These are phyloP conservation scores for Fomitiporia mediterranea DNA, from an alignment of 1,284 basidiomycete species.

Conservation along the genomic window DNA sequence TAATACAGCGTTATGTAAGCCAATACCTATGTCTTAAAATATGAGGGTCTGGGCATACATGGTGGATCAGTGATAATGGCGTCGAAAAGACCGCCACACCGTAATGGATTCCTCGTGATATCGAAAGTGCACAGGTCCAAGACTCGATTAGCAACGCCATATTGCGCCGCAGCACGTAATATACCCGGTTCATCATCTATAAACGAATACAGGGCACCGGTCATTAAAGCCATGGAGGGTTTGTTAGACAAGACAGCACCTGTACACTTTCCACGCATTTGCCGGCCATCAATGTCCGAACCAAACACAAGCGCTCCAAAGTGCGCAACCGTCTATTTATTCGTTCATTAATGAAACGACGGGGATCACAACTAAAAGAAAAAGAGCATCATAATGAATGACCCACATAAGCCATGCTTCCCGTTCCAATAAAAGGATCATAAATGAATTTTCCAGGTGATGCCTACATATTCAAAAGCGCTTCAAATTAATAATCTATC, in stretches of 20 bases:
- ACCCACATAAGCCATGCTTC: slow-evolving; percentile 88
- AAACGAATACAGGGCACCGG: slow-evolving; percentile 6
- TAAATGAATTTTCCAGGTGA: slow-evolving; percentile 87
- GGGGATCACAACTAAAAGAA: no score
- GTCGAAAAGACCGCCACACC: slow-evolving; percentile 86
- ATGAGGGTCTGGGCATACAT: slow-evolving; percentile 48
- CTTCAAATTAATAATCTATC: slow-evolving; percentile 1
- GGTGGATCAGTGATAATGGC: slow-evolving; percentile 94
- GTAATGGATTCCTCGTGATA: slow-evolving; percentile 84
- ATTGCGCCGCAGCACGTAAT: slow-evolving; percentile 78
- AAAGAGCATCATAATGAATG: no score
- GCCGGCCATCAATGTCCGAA: slow-evolving; percentile 95
- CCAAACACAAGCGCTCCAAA: slow-evolving; percentile 89
- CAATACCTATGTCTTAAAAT: not conserved
- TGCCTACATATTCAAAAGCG: slow-evolving; percentile 45
- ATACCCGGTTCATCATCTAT: slow-evolving; percentile 62
- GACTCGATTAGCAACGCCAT: slow-evolving; percentile 72
- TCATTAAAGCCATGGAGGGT: no score
- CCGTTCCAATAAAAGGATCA: slow-evolving; percentile 96
- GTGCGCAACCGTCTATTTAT: slow-evolving; percentile 66
- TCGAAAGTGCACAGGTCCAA: slow-evolving; percentile 89
- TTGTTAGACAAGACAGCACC: not conserved
- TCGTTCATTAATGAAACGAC: not conserved
- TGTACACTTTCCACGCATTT: slow-evolving; percentile 89
- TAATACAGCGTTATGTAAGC: slow-evolving; percentile 26